Base-by-base conservation (phyloP, 2,329 filamentous ascomycete genomes). In the Fusarium euwallaceae region DNA sequence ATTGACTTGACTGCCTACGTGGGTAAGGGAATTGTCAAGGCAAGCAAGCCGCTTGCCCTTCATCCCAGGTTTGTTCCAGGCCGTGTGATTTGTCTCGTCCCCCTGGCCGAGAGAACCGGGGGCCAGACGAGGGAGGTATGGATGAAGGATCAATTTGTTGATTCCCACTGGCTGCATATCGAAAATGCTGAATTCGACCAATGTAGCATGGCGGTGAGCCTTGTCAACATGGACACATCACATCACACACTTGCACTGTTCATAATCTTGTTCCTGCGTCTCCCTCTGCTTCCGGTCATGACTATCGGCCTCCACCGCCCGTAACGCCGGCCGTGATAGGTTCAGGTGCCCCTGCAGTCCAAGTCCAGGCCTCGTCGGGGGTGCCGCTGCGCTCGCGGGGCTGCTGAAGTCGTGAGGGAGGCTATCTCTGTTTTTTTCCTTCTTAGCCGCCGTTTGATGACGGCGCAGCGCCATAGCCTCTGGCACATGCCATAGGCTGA, bases 301-400 rank as follows among this genome's bases (percentile, higher is more conserved):
- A 48, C 43, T 24, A 24, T 48, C 43, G 43, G n/a, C 48, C 60
- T 55, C 39, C 36, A 53, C 61, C 62, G 62, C 70, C 70, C 34
- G 60, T 29, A 61, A 55, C 32, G 12, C 43, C 39, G 53, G 59
- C 16, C 55, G n/a, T 73, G 66, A 75, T 75, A 73, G 66, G 73
- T 43, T 41, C 45, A 56, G 41, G 41, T n/a, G 24, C 45, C 39
- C 69, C 34, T 61, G 45, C 17, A 53, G 29, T 51, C 20, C 56
- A 51, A 63, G 34, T 43, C 36, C 45, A 61, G 12, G 63, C 60
- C 59, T 69, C 51, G 39, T 48, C 36, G 34, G 34, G 34, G 34
- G 12, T 36, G 34, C 34, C 34, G 34, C 34, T 36, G 34, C 34
- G 34, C 34, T 36, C 34, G 34, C 34, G 34, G 34, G 34, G 34